Conservation (phyloP, 306 rosid species). For the Pueraria montana region DNA sequence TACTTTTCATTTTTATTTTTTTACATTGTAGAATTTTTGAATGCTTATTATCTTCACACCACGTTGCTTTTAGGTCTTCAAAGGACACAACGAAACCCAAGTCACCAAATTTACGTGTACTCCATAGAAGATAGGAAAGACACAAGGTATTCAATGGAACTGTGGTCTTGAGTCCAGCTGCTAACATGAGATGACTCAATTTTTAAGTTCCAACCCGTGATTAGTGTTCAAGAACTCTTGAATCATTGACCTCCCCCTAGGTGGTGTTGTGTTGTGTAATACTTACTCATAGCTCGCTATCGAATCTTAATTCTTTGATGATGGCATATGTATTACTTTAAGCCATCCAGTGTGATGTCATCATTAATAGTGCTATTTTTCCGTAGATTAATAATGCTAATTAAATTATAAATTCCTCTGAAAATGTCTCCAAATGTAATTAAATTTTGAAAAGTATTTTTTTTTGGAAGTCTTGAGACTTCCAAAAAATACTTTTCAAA, state of each 20-base stretch:
- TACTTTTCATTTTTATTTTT: background rate
- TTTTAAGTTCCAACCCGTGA: constrained; percentile 2
- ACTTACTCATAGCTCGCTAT: background rate
- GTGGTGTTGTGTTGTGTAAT: constrained; percentile 13
- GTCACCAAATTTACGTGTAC: constrained; percentile 79
- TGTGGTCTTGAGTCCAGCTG: constrained; percentile 77
- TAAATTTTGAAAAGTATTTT: no score
- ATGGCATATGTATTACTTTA: no score
- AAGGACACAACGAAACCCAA: constrained; percentile 80
- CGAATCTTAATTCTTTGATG: constrained; percentile 44
- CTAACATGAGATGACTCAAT: constrained; percentile 67
- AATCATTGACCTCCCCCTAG: constrained; percentile 44
- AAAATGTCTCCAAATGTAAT: no score
- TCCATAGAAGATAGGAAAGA: constrained; percentile 71
- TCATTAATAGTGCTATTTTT: no score
- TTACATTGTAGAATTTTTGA: background rate
- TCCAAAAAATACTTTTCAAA: no score
- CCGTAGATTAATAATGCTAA: no score
- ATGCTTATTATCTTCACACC: background rate
- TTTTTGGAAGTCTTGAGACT: no score
- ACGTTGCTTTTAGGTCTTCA: constrained; percentile 57
- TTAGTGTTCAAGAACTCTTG: constrained; percentile 68
- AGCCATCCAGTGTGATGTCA: no score
- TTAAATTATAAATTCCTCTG: no score
- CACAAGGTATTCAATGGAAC: constrained; percentile 56